Evolutionary conservation across 345 rosid genomes (phyloP).

Genomic region (Angophora floribunda): DNA sequence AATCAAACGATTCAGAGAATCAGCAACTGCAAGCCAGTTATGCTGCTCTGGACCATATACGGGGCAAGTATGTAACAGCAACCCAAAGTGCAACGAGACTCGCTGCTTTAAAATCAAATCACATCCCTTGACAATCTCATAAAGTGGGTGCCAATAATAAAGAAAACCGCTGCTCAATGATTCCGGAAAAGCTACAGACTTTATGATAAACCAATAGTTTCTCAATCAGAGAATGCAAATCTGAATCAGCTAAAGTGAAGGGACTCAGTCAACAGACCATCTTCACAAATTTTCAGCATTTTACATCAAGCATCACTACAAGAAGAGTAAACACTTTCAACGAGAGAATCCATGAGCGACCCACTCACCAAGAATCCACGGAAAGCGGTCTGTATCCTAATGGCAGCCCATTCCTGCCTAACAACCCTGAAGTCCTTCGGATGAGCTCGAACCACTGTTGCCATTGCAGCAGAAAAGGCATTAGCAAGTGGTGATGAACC

Average conservation of each 20-base stretch:
- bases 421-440: constrained; percentile 78
- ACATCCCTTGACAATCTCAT: neutral
- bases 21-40: neutral
- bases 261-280: neutral
- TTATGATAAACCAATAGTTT: neutral
- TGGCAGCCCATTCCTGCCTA: constrained; percentile 89
- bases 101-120: neutral
- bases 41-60: neutral
- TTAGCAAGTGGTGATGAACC: constrained; percentile 21
- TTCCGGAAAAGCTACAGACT: neutral
- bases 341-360: neutral
- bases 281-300: neutral
- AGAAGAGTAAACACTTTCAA: neutral
- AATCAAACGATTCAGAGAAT: neutral
- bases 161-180: neutral
- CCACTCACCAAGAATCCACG: constrained; percentile 77
- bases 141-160: neutral
- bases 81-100: neutral
- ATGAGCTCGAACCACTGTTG: constrained; percentile 74
- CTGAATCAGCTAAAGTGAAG: neutral
- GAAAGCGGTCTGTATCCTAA: constrained; percentile 86
- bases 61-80: neutral
- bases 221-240: neutral
- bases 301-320: neutral
- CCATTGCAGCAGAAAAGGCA: constrained; percentile 66